Evolutionary conservation across 2,329 filamentous ascomycete species (phyloP).

Genomic region (Alternaria longipes): DNA sequence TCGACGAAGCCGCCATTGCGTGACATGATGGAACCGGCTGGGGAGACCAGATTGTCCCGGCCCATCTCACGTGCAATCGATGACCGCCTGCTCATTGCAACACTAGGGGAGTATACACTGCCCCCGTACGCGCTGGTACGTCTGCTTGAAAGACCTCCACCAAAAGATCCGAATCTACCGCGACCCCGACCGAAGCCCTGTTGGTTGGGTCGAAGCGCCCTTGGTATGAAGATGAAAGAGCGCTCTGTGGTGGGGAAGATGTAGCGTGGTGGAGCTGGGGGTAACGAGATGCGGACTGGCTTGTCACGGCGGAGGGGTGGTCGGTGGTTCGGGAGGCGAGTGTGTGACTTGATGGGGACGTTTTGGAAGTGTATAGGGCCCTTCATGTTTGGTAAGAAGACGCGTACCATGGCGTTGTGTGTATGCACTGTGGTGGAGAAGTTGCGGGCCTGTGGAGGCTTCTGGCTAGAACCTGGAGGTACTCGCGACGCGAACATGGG

Average conservation of each 20-base stretch:
- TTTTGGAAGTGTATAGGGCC: conserved; percentile 75
- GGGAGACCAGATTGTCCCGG: conserved; percentile 80
- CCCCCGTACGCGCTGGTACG: conserved; percentile 85
- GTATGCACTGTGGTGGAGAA: conserved; percentile 86
- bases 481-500: conserved; percentile 35
- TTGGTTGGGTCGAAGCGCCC: conserved; percentile 91
- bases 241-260: conserved; percentile 89
- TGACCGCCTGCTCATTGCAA: conserved; percentile 88
- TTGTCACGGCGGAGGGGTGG: conserved; percentile 95
- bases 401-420: conserved; percentile 84
- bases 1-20: conserved; percentile 69
- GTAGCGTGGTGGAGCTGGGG: conserved; percentile 80
- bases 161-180: conserved; percentile 73
- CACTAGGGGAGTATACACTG: conserved; percentile 84
- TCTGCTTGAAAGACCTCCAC: conserved; percentile 72
- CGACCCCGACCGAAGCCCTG: conserved; percentile 74
- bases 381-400: conserved; percentile 80
- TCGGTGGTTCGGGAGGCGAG: conserved; percentile 90
- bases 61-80: conserved; percentile 74
- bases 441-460: conserved; percentile 48
- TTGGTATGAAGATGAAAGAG: conserved; percentile 97
- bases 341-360: conserved; percentile 88
- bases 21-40: conserved; percentile 79
- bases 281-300: conserved; percentile 91
- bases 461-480: conserved; percentile 35